Percentiles rank a stretch among this genome's conserved stretches.
Evolutionary conservation across 345 rosid genomes (phyloP).

Genomic region (Eutrema japonicum): DNA sequence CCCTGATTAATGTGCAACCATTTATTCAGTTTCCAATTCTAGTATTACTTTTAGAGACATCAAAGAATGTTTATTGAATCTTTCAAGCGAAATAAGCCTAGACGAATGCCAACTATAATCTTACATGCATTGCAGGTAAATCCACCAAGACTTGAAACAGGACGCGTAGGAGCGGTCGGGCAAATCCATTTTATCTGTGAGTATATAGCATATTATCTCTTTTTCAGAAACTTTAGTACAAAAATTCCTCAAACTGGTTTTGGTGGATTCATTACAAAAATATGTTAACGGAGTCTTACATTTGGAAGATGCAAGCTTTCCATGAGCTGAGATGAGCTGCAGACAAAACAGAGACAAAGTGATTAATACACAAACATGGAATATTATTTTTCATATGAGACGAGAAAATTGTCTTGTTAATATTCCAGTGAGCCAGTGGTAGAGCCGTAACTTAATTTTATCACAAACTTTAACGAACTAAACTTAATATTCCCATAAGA

Average conservation of each 20-base stretch:
- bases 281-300: conserved; percentile 52
- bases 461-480: conserved; percentile 38
- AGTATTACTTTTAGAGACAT: conserved; percentile 1
- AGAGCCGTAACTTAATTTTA: conserved; percentile 41
- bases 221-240: conserved; percentile 10
- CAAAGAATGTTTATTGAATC: conserved; percentile 8
- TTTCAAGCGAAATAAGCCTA: conserved; percentile 17
- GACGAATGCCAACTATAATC: conserved; percentile 18
- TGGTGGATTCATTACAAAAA: not conserved
- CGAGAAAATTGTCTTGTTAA: conserved; percentile 28
- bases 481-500: conserved; percentile 45
- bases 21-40: not conserved
- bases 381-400: conserved; percentile 32
- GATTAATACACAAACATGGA: conserved; percentile 21
- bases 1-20: conserved; percentile 55
- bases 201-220: not conserved
- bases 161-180: conserved; percentile 93
- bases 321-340: conserved; percentile 92
- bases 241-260: not conserved
- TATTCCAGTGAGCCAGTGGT: conserved; percentile 44
- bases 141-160: conserved; percentile 83
- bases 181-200: conserved; percentile 96
- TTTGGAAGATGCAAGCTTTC: conserved; percentile 92
- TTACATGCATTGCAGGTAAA: conserved; percentile 93
- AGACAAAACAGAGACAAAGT: conserved; percentile 39